Conservation (phyloP, 2,329 filamentous ascomycete species). For the Cladophialophora psammophila region DNA sequence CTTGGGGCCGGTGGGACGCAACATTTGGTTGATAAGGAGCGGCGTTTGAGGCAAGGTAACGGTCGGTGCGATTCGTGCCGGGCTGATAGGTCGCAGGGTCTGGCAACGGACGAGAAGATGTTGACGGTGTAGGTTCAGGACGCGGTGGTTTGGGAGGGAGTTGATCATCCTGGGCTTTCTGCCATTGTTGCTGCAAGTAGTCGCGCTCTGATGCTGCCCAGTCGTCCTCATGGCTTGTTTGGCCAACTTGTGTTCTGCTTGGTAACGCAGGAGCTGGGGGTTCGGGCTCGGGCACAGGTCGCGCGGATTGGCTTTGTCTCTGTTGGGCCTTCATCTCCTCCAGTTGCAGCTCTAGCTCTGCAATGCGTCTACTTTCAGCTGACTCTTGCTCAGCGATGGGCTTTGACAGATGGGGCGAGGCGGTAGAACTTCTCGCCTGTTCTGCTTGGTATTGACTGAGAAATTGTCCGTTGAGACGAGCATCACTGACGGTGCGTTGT, state of each 20-base stretch:
- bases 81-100: constrained; percentile 51
- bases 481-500: constrained; percentile 67
- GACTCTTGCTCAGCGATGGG: constrained; percentile 40
- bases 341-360: constrained; percentile 78
- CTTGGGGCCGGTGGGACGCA: constrained; percentile 52
- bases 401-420: constrained; percentile 46
- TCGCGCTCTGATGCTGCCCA: constrained; percentile 68
- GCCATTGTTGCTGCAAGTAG: constrained; percentile 65
- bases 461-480: constrained; percentile 79
- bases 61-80: constrained; percentile 59
- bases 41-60: constrained; percentile 63
- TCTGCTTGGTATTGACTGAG: constrained; percentile 86
- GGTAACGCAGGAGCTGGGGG: constrained; percentile 30
- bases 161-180: constrained; percentile 48
- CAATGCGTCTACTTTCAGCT: constrained; percentile 71
- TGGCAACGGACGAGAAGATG: constrained; percentile 53
- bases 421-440: constrained; percentile 55
- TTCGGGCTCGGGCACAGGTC: constrained; percentile 2
- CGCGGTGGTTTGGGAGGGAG: constrained; percentile 38
- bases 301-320: constrained; percentile 44
- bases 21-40: constrained; percentile 54
- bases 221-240: constrained; percentile 62
- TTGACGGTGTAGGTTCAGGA: constrained; percentile 21
- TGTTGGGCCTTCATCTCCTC: constrained; percentile 73
- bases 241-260: constrained; percentile 39